These are phyloP conservation scores for Plasmodium vinckei DNA, from an alignment of 169 alveolate species.

Conservation along the genomic window DNA sequence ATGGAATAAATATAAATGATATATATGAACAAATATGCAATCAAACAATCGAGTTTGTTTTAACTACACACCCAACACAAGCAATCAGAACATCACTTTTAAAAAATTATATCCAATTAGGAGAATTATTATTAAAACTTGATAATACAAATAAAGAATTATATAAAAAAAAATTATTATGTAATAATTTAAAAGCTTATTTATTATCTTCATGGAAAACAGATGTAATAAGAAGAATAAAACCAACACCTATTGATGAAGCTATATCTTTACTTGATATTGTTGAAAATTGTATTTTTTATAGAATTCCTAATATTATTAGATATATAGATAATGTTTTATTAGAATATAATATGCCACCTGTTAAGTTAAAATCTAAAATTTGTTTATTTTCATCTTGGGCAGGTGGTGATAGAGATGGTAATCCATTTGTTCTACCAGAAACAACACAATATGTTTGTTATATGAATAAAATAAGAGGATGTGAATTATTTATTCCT, in stretches of 20 bases:
- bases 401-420: conserved; percentile 92
- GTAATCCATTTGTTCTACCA: conserved; percentile 90
- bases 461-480: conserved; percentile 79
- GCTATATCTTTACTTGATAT: conserved; percentile 78
- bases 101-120: conserved; percentile 79
- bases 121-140: conserved; percentile 80
- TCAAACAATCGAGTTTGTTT: conserved; percentile 83
- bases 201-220: conserved; percentile 84
- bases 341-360: conserved; percentile 80
- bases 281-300: conserved; percentile 82
- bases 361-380: conserved; percentile 82
- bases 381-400: conserved; percentile 85
- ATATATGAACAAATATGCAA: conserved; percentile 78
- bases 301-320: conserved; percentile 80
- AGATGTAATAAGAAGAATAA: conserved; percentile 84
- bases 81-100: conserved; percentile 84
- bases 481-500: conserved; percentile 79
- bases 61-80: conserved; percentile 89
- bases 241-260: conserved; percentile 89
- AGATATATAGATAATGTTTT: conserved; percentile 82
- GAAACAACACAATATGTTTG: conserved; percentile 84
- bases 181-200: conserved; percentile 79
- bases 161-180: conserved; percentile 77
- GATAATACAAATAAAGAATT: conserved; percentile 82
- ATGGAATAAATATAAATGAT: conserved; percentile 77